phyloP scores from a whole-genome alignment of 1,284 basidiomycete genomes.

The Stygiomarasmius scandens region DNA sequence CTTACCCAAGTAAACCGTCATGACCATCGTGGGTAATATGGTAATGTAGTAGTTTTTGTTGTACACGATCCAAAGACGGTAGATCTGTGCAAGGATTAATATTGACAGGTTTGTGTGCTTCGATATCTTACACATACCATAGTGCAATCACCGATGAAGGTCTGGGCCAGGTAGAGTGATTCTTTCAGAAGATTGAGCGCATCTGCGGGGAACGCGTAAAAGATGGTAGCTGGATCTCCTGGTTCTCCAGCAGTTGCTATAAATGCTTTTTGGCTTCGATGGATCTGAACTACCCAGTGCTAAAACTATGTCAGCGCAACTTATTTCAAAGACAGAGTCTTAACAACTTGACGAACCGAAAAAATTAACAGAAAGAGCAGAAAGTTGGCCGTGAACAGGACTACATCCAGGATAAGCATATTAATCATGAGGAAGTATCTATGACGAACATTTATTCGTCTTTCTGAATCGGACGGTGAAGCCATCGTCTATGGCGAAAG shows the following conservation, averaged over 20 bases:
- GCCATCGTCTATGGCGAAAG: not conserved
- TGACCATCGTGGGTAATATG: not conserved
- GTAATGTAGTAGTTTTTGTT: not conserved
- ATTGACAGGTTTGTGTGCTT: not conserved
- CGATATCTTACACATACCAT: not conserved
- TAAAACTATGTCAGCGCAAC: not conserved
- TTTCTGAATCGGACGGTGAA: not conserved
- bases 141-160: constrained; percentile 9
- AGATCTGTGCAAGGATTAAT: not conserved
- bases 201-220: constrained; percentile 9
- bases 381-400: constrained; percentile 1
- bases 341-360: not conserved
- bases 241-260: constrained; percentile 2
- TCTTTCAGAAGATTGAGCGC: constrained; percentile 9
- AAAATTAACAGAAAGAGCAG: constrained; percentile 5
- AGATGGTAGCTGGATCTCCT: constrained; percentile 4
- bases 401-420: not conserved
- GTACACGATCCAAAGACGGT: constrained; percentile 9
- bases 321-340: not conserved
- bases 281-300: constrained; percentile 12
- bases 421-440: no score
- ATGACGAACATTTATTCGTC: not conserved
- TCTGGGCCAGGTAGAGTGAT: constrained; percentile 6
- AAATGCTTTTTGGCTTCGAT: constrained; percentile 9
- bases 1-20: constrained; percentile 4